phyloP scores from a whole-genome alignment of 2,329 filamentous ascomycete genomes.

The Helicocarpus griseus region DNA sequence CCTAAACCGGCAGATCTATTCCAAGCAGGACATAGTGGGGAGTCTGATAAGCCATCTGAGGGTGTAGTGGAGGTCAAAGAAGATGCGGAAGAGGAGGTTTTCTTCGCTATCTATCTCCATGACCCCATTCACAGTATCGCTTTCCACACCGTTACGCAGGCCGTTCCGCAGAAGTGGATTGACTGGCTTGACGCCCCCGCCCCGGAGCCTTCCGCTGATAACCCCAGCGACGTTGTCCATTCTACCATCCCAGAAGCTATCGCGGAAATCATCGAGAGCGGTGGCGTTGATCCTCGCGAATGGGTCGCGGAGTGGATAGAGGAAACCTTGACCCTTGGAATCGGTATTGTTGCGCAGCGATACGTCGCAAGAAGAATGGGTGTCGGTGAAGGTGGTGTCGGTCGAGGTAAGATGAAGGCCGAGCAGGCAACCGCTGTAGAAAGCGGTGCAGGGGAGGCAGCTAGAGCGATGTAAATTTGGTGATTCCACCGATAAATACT shows the following conservation, averaged over 20 bases:
- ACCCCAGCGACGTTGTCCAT: slow-evolving; percentile 29
- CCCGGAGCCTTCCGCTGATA: slow-evolving; percentile 26
- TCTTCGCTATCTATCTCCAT: slow-evolving; percentile 68
- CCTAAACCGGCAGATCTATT: slow-evolving; percentile 60
- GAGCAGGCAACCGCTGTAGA: slow-evolving; percentile 48
- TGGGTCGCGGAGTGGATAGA: slow-evolving; percentile 98
- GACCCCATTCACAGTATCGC: slow-evolving; percentile 88
- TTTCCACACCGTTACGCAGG: slow-evolving; percentile 73
- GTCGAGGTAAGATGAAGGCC: slow-evolving; percentile 44
- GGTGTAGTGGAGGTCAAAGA: slow-evolving; percentile 29
- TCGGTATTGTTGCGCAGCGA: slow-evolving; percentile 82
- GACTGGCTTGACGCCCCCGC: slow-evolving; percentile 75
- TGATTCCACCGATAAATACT: neutral
- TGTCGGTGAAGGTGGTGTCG: slow-evolving; percentile 69
- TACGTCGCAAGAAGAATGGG: slow-evolving; percentile 96
- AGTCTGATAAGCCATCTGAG: slow-evolving; percentile 16
- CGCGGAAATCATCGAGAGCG: slow-evolving; percentile 64
- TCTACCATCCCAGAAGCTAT: slow-evolving; percentile 62
- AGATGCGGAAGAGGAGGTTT: slow-evolving; percentile 48
- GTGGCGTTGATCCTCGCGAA: slow-evolving; percentile 80
- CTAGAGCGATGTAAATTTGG: slow-evolving; percentile 39
- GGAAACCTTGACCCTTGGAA: slow-evolving; percentile 65
- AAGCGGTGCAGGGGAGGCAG: slow-evolving; percentile 51
- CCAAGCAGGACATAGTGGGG: slow-evolving; percentile 40
- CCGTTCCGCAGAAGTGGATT: slow-evolving; percentile 75